phyloP scores from a whole-genome alignment of 2,329 filamentous ascomycete genomes.

The Xylaria sp. region DNA sequence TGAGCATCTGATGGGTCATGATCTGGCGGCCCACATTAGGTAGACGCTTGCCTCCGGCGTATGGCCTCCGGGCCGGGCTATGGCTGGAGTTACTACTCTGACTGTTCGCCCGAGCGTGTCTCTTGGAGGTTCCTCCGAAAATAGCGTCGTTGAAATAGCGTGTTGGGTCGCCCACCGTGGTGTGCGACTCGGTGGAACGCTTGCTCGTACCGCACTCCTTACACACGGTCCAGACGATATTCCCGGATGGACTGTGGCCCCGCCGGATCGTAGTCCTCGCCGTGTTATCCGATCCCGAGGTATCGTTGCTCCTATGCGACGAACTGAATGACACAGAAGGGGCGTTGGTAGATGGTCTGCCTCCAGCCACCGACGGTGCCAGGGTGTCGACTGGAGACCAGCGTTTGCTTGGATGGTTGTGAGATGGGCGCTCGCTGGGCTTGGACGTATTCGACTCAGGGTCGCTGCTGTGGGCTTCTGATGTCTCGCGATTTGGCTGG shows the following conservation, averaged over 20 bases:
- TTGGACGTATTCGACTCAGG: constrained; percentile 4
- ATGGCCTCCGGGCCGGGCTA: constrained; percentile 23
- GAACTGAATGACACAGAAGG: constrained; percentile 33
- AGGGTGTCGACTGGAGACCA: constrained; percentile 36
- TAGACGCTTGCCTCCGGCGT: constrained; percentile 31
- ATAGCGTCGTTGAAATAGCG: constrained; percentile 37
- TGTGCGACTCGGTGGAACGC: constrained; percentile 29
- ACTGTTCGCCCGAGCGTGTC: constrained; percentile 4
- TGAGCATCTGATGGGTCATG: constrained; percentile 38
- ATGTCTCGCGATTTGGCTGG: constrained; percentile 1
- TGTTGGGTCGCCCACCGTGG: constrained; percentile 32
- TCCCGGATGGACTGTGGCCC: constrained; percentile 29
- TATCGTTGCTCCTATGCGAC: constrained; percentile 30
- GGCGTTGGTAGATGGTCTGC: constrained; percentile 26
- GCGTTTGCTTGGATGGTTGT: constrained; percentile 35
- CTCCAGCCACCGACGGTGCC: constrained; percentile 16
- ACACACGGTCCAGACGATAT: constrained; percentile 38
- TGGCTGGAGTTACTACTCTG: constrained; percentile 1
- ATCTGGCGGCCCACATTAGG: constrained; percentile 35
- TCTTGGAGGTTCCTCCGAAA: constrained; percentile 18
- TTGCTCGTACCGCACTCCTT: constrained; percentile 38
- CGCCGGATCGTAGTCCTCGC: constrained; percentile 29
- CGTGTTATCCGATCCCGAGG: constrained; percentile 26
- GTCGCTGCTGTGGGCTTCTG: constrained; percentile 9
- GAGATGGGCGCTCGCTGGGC: constrained; percentile 6